These are phyloP conservation scores for Globisporangium paroecandrum DNA, from an alignment of 352 stramenopile genomes.

Conservation along the genomic window DNA sequence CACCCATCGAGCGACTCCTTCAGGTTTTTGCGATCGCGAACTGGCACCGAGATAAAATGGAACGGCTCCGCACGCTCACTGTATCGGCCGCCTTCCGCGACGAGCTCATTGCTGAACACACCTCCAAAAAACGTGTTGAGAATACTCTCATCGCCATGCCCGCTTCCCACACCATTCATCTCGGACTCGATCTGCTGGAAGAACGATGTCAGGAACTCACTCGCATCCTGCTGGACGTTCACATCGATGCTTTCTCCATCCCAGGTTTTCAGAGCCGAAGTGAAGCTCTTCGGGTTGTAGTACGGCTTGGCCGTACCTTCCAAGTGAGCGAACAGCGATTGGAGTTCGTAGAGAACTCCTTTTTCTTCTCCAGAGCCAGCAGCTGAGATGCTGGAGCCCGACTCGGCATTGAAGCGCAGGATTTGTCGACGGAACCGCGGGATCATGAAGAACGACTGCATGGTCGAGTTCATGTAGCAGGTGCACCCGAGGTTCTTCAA, in stretches of 20 bases:
- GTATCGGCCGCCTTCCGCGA: constrained; percentile 83
- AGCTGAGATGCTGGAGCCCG: constrained; percentile 9
- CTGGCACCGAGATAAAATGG: constrained; percentile 88
- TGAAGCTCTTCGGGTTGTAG: constrained; percentile 82
- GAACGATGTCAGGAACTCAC: constrained; percentile 92
- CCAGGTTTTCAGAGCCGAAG: constrained; percentile 81
- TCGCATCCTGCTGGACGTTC: constrained; percentile 91
- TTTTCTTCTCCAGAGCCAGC: constrained; percentile 25
- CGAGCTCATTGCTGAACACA: constrained; percentile 90
- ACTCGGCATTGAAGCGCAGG: constrained; percentile 49
- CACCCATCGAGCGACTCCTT: constrained; percentile 83
- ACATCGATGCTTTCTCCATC: constrained; percentile 87
- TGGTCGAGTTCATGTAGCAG: constrained; percentile 94
- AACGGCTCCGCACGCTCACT: constrained; percentile 89
- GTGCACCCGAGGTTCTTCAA: constrained; percentile 95
- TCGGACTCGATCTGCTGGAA: constrained; percentile 91
- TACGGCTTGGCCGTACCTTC: constrained; percentile 83
- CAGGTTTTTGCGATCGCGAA: constrained; percentile 85
- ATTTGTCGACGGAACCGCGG: constrained; percentile 86
- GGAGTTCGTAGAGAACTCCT: constrained; percentile 79
- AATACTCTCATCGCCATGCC: constrained; percentile 68
- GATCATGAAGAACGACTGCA: constrained; percentile 96
- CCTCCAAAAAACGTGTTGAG: constrained; percentile 87
- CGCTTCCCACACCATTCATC: constrained; percentile 71
- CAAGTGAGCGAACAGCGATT: constrained; percentile 89